Base-by-base conservation (phyloP, 2,329 filamentous ascomycete genomes). In the Fusarium pseudograminearum region DNA sequence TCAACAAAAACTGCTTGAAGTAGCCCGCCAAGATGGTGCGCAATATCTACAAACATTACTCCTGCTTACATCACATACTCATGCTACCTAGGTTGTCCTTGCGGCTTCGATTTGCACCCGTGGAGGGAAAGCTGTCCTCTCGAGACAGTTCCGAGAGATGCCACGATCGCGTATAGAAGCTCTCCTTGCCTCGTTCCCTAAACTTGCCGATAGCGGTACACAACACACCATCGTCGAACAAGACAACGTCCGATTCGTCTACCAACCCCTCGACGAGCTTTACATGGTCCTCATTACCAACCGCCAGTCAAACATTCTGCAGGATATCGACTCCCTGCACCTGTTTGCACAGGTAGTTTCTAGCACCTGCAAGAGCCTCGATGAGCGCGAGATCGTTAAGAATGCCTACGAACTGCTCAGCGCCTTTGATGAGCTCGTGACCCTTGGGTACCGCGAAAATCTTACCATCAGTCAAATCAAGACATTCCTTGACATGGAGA, bases 261-360 rank as follows among this genome's bases (percentile, higher is more conserved):
- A 99, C 86, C 96, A 99, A 81, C 97, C 96, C 65, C 88, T 99
- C 71, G 97, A 99, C 83, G 97, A 99, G 85, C 90, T 99, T 71
- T 99, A 99, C 88, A 98, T 99, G 89, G 95, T 99, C 72, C 90
- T 99, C 77, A 98, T 99, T 83, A 99, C 97, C 81, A 99, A 99
- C 86, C 92, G 94, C 76, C 96, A 98, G 85, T 98, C 95, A 81
- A 99, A 99, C 83, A 99, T 99, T 74, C 88, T 99, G 53, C 96
- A 99, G 83, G 96, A 99, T 82, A 99, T 99, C 81, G 96, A 98
- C 83, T 97, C 96, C 63, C 88, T 99, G 65, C 97, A 99, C 81
- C 88, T 99, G 22, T 99, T 99, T 79, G 95, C 95, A 63, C 96
- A 99, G 84, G 95, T 99, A 18, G 96, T 98, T 57, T 93, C 93